A percentile compares a stretch with the other conserved stretches of the same genome.
These are phyloP conservation scores for Penicillium fimorum DNA, from an alignment of 495 filamentous ascomycete species.

Conservation along the genomic window DNA sequence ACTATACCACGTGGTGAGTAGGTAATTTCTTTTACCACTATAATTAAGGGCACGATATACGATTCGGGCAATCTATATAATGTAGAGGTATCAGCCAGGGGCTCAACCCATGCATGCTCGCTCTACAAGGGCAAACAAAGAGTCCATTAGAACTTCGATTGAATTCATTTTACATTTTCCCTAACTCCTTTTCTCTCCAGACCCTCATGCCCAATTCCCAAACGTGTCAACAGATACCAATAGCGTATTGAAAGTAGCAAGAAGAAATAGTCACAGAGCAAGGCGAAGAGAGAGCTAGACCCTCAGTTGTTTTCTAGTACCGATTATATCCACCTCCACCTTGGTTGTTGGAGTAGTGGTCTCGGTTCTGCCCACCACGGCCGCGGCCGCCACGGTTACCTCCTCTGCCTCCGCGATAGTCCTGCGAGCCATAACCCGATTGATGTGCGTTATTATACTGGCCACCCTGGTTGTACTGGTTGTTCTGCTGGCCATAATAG, in stretches of 20 bases:
- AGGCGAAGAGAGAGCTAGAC: constrained; percentile 1
- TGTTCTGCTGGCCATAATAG: constrained; percentile 26
- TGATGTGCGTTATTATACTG: constrained; percentile 23
- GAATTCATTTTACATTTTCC: constrained; percentile 3
- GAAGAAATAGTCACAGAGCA: constrained; percentile 13
- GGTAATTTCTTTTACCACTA: not conserved
- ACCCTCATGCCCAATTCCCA: constrained; percentile 2
- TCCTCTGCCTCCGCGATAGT: constrained; percentile 28
- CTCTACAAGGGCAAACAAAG: not conserved
- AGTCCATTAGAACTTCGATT: not conserved
- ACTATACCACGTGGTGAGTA: not conserved
- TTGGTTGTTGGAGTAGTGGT: constrained; percentile 27
- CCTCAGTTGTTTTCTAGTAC: constrained; percentile 30
- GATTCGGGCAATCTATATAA: not conserved
- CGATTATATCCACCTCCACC: constrained; percentile 40
- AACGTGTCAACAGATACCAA: constrained; percentile 11
- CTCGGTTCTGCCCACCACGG: constrained; percentile 25
- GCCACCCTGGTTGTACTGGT: constrained; percentile 31
- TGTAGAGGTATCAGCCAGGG: not conserved
- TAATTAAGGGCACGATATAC: too few species aligned
- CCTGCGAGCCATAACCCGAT: constrained; percentile 26
- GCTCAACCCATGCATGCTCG: not conserved
- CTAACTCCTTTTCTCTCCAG: constrained; percentile 8
- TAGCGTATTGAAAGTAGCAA: constrained; percentile 9
- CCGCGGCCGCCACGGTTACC: constrained; percentile 32